Percentiles rank a stretch among this genome's conserved stretches.
Evolutionary conservation across 2,329 filamentous ascomycete species (phyloP).

Genomic region (Fusarium concolor): DNA sequence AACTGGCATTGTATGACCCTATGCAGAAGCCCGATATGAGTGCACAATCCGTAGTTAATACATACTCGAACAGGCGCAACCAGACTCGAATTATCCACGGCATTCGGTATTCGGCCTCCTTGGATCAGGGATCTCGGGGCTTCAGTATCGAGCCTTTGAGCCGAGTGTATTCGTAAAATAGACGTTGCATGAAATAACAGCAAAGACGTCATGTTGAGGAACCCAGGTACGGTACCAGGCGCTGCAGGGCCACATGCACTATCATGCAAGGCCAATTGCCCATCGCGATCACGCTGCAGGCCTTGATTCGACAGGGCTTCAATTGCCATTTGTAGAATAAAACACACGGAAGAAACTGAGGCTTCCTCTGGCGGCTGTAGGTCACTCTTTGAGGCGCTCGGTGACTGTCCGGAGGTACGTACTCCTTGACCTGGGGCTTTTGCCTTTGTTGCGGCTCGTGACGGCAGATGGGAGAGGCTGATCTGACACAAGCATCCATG

Average conservation of each 20-base stretch:
- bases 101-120: conserved; percentile 61
- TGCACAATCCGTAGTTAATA: background rate
- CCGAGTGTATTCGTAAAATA: conserved; percentile 31
- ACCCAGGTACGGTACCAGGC: background rate
- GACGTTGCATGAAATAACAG: background rate
- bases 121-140: conserved; percentile 43
- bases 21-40: background rate
- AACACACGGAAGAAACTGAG: background rate
- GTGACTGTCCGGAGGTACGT: conserved; percentile 47
- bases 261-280: conserved; percentile 14
- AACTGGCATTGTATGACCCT: too few species aligned
- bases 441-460: conserved; percentile 31
- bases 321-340: background rate
- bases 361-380: conserved; percentile 6
- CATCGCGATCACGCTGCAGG: conserved; percentile 29
- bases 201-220: conserved; percentile 20
- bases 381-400: conserved; percentile 31
- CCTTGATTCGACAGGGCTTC: conserved; percentile 19
- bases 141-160: conserved; percentile 37
- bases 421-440: conserved; percentile 14
- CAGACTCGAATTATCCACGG: background rate
- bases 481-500: conserved; percentile 26
- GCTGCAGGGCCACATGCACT: background rate
- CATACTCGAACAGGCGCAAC: background rate
- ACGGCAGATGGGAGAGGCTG: conserved; percentile 23